Percentiles rank a stretch among this genome's conserved stretches.
Evolutionary conservation across 257 asterid species (phyloP).

Genomic region (Nemophila menziesii): DNA sequence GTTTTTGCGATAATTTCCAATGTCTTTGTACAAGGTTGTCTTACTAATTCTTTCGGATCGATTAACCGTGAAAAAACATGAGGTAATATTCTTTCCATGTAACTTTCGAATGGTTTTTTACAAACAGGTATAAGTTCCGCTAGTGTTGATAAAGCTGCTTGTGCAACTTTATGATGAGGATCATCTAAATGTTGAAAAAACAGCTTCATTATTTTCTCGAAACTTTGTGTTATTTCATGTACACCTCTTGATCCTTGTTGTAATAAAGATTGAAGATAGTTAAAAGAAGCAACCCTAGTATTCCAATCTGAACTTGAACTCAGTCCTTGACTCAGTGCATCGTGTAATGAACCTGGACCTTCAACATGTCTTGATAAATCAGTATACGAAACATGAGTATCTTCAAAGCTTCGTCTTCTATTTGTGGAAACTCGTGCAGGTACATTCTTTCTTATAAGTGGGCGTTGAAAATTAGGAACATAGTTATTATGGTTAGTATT

Average conservation of each 20-base stretch:
- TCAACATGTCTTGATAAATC: slow-evolving; percentile 69
- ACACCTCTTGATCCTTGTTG: slow-evolving; percentile 91
- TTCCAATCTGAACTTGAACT: slow-evolving; percentile 94
- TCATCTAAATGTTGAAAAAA: slow-evolving; percentile 98
- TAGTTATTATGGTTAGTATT: slow-evolving; percentile 49
- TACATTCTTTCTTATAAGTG: slow-evolving; percentile 72
- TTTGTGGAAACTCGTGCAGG: slow-evolving; percentile 79
- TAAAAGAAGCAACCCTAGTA: slow-evolving; percentile 92
- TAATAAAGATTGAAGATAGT: slow-evolving; percentile 55
- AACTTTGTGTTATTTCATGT: slow-evolving; percentile 91
- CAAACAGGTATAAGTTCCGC: slow-evolving; percentile 95
- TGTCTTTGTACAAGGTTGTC: slow-evolving; percentile 92
- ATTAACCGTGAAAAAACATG: slow-evolving; percentile 96
- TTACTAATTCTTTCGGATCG: slow-evolving; percentile 91
- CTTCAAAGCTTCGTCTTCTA: slow-evolving; percentile 95
- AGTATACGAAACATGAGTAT: slow-evolving; percentile 66
- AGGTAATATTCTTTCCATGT: slow-evolving; percentile 94
- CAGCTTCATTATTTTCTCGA: slow-evolving; percentile 97
- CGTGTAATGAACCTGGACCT: slow-evolving; percentile 82
- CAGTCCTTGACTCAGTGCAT: slow-evolving; percentile 87
- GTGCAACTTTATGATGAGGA: slow-evolving; percentile 99
- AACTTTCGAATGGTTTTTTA: slow-evolving; percentile 90
- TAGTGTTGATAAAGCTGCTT: slow-evolving; percentile 95
- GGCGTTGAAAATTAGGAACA: slow-evolving; percentile 92
- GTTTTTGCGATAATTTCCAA: slow-evolving; percentile 87